Base-by-base conservation (phyloP, 768 basidiomycete species). In the Mycena vulgaris region DNA sequence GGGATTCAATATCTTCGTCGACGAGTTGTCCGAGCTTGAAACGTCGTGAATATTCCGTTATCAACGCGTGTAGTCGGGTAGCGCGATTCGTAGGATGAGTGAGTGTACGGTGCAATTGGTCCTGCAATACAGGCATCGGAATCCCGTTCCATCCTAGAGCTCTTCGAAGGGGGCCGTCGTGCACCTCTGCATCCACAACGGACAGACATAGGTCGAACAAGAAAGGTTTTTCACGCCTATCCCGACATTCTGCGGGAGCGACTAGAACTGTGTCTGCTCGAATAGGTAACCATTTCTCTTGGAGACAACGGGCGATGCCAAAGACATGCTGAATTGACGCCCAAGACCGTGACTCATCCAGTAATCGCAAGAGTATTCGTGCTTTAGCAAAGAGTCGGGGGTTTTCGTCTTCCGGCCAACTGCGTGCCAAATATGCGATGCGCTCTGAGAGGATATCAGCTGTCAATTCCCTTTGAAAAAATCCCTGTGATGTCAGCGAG, bases 121-220 rank as follows among this genome's bases (percentile, higher is more conserved):
- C 27, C 17, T 51, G 63, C 7, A 74, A 39, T 31, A 66, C 39
- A 35, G 19, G 51, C 5, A 33, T 60, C 13, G 69, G 62, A 30
- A 71, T 30, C 9, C 16, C 27, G 27, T 59, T 56, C 73, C 73
- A 74, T 21, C 66, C 73, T 28, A 74, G 21, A 8, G 42, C 39
- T 17, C 6, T 23, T 48, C 66, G 65, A 33, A 74, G 66, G n/a
- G 33, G 40, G 27, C 27, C 14, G 58, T 63, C 47, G 19, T 28
- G 14, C 16, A 74, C 48, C 33, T 45, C 52, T 14, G 40, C 53
- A n/a, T 48, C 17, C 53, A 71, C 63, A 2, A 48, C 13, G 9
- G 39, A 58, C 25, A 71, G 51, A 35, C 71, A 66, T 8, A 74
- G 48, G 33, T 74, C 73, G 49, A 70, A 74, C 7, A 74, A 40